Evolutionary conservation across 2,329 filamentous ascomycete species (phyloP), one percentile per base, ranked within the genome.

Genomic region (Verticillium dahliae): DNA sequence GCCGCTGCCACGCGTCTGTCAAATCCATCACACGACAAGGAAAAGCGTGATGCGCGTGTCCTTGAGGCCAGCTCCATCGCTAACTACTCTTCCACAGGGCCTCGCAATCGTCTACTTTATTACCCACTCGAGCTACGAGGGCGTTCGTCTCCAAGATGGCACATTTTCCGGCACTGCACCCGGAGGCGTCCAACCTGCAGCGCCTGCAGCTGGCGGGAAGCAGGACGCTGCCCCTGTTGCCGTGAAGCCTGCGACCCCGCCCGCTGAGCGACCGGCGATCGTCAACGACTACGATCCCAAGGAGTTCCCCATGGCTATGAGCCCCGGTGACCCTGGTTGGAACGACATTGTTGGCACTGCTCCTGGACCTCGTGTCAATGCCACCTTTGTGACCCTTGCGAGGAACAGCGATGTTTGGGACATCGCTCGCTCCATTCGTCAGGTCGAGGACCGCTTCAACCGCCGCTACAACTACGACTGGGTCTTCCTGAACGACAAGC

Each of bases 391-490:
- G 60, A 97, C 93, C 27, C 85, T 99, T 64, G 95, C 95, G 60
- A 89, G 95, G 70, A 99, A 99, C 79, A 84, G 81, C 61, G 95
- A 99, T 72, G 80, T 98, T 34, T 99, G 95, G 95, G 95, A 99
- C 58, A 97, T 99, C 72, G 91, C 92, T 65, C 87, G 92, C 71
- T 97, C 93, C 13, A 99, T 99, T 72, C 91, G 95, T 61, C 91
- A 97, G 72, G 88, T 99, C 61, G 95, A 99, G 78, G 95, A 99
- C 76, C 91, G 95, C 72, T 99, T 99, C 86, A 99, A 99, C 80
- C 87, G 88, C 71, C 90, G 94, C 70, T 98, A 90, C 81, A 89
- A 96, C 80, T 99, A 99, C 78, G 94, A 98, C 74, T 99, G 96
- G 96, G 94, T 99, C 60, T 99, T 99, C 80, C 81, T 99, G 65